Evolutionary conservation across 345 rosid genomes (phyloP).

Genomic region (Raphanus raphanistrum): DNA sequence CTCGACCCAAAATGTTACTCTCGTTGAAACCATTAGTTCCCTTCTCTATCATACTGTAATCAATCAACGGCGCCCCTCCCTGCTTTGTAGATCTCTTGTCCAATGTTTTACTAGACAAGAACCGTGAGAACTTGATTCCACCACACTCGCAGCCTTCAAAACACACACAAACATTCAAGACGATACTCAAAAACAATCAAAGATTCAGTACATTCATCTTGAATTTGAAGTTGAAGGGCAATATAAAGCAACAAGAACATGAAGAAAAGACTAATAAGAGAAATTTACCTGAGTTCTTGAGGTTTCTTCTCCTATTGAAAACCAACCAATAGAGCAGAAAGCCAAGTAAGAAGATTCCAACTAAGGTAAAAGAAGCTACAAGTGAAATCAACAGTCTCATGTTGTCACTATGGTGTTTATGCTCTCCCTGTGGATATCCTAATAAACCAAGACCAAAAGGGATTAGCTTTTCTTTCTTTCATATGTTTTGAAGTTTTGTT

Average conservation of each 20-base stretch:
- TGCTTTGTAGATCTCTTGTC: constrained; percentile 40
- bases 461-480: neutral
- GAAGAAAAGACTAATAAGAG: neutral
- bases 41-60: constrained; percentile 65
- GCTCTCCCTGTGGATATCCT: constrained; percentile 51
- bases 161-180: constrained; percentile 25
- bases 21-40: constrained; percentile 68
- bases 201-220: neutral
- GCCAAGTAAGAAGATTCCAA: constrained; percentile 45
- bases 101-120: constrained; percentile 54
- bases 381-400: constrained; percentile 53
- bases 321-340: constrained; percentile 52
- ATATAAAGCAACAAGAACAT: constrained; percentile 16
- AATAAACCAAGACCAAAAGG: constrained; percentile 23
- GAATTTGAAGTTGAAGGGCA: neutral
- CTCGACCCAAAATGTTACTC: constrained; percentile 72
- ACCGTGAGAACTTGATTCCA: constrained; percentile 38
- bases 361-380: constrained; percentile 55
- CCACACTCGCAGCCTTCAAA: constrained; percentile 56
- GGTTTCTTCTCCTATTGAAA: constrained; percentile 44
- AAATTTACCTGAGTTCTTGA: constrained; percentile 53
- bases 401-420: constrained; percentile 43
- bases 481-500: neutral
- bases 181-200: neutral
- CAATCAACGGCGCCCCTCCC: constrained; percentile 54